Percentiles rank a stretch among this genome's conserved stretches.
phyloP scores from a whole-genome alignment of 1,284 basidiomycete species.

The Mycosarcoma maydis region DNA sequence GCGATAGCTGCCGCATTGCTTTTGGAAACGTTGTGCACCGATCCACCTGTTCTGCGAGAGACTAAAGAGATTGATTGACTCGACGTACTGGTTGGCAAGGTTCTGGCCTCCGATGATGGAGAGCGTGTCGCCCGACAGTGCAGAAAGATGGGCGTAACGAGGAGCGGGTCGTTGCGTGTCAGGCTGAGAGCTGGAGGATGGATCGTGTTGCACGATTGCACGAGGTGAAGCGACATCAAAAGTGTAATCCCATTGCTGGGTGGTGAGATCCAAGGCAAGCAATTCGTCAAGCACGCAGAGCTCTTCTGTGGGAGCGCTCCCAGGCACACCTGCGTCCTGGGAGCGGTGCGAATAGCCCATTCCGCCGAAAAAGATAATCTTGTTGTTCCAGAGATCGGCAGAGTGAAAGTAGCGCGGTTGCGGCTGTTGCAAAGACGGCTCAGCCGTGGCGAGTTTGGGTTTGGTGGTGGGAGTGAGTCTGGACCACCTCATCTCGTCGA shows the following conservation, averaged over 20 bases:
- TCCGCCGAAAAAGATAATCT: conserved; percentile 60
- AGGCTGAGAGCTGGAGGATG: conserved; percentile 14
- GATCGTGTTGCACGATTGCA: background rate
- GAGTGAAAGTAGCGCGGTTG: conserved; percentile 63
- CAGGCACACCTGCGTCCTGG: conserved; percentile 2
- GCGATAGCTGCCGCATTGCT: conserved; percentile 60
- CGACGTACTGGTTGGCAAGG: conserved; percentile 69
- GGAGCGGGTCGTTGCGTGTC: conserved; percentile 35
- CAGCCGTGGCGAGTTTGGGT: background rate
- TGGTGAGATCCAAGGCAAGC: conserved; percentile 54
- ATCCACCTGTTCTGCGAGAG: conserved; percentile 49
- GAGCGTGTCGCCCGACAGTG: conserved; percentile 68
- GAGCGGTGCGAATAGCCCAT: conserved; percentile 54
- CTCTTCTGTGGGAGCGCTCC: conserved; percentile 34
- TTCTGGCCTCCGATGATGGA: conserved; percentile 95
- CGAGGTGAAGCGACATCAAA: conserved; percentile 21
- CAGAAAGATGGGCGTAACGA: conserved; percentile 61
- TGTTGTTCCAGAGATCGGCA: conserved; percentile 58
- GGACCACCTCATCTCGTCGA: conserved; percentile 53
- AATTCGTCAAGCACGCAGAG: conserved; percentile 60
- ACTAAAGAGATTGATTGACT: conserved; percentile 58
- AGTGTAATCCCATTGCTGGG: conserved; percentile 54
- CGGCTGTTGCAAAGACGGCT: conserved; percentile 23
- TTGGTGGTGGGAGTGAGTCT: conserved; percentile 21
- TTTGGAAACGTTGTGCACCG: conserved; percentile 41